Evolutionary conservation across 1,139 yeast species (phyloP).

Genomic region (Kodamaea arcana): DNA sequence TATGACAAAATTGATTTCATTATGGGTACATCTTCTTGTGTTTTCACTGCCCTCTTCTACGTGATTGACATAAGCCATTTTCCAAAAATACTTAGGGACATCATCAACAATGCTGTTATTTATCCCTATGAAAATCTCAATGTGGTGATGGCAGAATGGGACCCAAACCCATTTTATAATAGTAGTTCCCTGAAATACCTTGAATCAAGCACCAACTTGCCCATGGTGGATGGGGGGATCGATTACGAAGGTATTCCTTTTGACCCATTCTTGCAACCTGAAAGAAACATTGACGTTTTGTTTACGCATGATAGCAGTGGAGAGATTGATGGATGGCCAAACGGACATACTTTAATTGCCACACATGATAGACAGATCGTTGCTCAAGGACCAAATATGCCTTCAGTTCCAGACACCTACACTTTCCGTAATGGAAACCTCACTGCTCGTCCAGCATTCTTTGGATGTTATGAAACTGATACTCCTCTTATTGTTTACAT

Average conservation of each 20-base stretch:
- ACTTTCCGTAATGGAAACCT: slow-evolving; percentile 15
- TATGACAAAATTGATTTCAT: slow-evolving; percentile 20
- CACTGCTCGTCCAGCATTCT: slow-evolving; percentile 21
- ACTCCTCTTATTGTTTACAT: slow-evolving; percentile 19
- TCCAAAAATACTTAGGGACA: slow-evolving; percentile 28
- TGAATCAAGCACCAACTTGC: slow-evolving; percentile 7
- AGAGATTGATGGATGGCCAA: slow-evolving; percentile 16
- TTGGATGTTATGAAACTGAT: slow-evolving; percentile 17
- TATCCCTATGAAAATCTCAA: slow-evolving; percentile 6
- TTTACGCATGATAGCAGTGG: slow-evolving; percentile 17
- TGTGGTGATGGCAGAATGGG: slow-evolving; percentile 13
- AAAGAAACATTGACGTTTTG: slow-evolving; percentile 17
- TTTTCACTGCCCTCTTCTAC: slow-evolving; percentile 40
- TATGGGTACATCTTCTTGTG: slow-evolving; percentile 18
- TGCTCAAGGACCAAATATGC: slow-evolving; percentile 23
- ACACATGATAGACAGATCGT: slow-evolving; percentile 6
- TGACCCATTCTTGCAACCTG: slow-evolving; percentile 15
- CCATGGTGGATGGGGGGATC: slow-evolving; percentile 20
- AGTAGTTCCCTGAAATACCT: slow-evolving; percentile 4
- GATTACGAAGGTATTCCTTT: slow-evolving; percentile 19
- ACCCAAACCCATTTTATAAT: slow-evolving; percentile 23
- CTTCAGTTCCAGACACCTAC: slow-evolving; percentile 18
- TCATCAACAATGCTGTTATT: slow-evolving; percentile 23
- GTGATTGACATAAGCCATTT: slow-evolving; percentile 43
- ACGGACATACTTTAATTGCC: slow-evolving; percentile 14